Evolutionary conservation across 2,329 filamentous ascomycete species (phyloP).

Genomic region (Raffaelea arxii): DNA sequence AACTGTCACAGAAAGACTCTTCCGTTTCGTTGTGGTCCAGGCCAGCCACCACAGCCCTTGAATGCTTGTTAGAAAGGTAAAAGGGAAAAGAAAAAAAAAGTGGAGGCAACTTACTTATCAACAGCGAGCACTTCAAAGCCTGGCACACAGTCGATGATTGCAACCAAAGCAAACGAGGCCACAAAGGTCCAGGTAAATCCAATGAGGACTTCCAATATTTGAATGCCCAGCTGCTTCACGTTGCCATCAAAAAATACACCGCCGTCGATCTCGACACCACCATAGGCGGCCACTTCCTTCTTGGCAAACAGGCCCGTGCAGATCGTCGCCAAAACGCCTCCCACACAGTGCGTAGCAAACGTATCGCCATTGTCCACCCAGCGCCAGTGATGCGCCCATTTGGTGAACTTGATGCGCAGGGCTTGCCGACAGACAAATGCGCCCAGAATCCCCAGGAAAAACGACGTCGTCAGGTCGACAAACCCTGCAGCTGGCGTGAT

Average conservation of each 20-base stretch:
- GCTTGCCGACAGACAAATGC: slow-evolving; percentile 5
- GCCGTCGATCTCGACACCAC: slow-evolving; percentile 34
- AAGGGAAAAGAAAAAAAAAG: not conserved
- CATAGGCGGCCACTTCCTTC: slow-evolving; percentile 7
- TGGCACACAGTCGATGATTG: slow-evolving; percentile 8
- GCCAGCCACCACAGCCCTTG: not conserved
- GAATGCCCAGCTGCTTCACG: slow-evolving; percentile 23
- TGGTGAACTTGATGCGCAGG: slow-evolving; percentile 6
- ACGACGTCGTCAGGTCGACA: slow-evolving; percentile 31
- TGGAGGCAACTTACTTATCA: slow-evolving; percentile 3
- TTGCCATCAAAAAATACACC: slow-evolving; percentile 46
- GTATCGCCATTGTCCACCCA: slow-evolving; percentile 11
- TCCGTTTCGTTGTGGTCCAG: slow-evolving; percentile 5
- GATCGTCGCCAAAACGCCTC: slow-evolving; percentile 6
- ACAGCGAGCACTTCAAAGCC: slow-evolving; percentile 7
- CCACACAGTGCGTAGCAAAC: slow-evolving; percentile 10
- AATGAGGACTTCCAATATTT: slow-evolving; percentile 4
- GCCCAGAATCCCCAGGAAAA: slow-evolving; percentile 4
- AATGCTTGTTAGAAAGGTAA: not conserved
- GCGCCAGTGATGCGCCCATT: slow-evolving; percentile 2
- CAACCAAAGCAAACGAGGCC: slow-evolving; percentile 2
- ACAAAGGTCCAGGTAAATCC: slow-evolving; percentile 7
- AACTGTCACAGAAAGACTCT: slow-evolving; percentile 5
- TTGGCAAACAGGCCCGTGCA: slow-evolving; percentile 8
- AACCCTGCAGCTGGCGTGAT: slow-evolving; percentile 62